phyloP scores from a whole-genome alignment of 2,329 filamentous ascomycete species.

The Curvularia verruculosa region DNA sequence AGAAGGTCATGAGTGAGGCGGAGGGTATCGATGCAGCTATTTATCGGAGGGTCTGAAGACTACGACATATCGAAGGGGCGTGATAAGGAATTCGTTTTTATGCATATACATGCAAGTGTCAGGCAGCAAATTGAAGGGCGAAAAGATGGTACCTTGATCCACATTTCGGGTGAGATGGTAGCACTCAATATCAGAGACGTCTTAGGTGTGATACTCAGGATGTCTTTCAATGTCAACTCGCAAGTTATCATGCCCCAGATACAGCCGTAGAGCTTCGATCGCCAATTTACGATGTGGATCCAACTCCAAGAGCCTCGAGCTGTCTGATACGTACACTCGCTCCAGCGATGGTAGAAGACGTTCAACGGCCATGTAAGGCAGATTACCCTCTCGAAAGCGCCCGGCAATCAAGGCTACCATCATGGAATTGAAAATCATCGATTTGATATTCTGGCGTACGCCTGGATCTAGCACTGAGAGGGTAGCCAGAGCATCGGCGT shows the following conservation, averaged over 20 bases:
- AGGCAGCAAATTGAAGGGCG: neutral
- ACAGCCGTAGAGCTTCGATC: conserved; percentile 5
- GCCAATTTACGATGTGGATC: conserved; percentile 5
- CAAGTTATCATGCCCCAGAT: conserved; percentile 2
- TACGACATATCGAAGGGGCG: neutral
- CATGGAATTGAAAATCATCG: conserved; percentile 2
- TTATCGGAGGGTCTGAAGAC: conserved; percentile 24
- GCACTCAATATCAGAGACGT: no score
- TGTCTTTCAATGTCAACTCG: neutral
- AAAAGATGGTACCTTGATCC: neutral
- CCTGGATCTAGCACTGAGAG: conserved; percentile 7
- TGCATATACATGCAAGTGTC: neutral
- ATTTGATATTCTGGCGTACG: conserved; percentile 3
- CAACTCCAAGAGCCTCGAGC: conserved; percentile 3
- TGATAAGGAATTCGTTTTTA: neutral
- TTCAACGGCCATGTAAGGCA: neutral
- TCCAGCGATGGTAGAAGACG: conserved; percentile 9
- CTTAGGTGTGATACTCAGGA: no score
- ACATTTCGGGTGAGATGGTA: no score
- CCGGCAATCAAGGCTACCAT: conserved; percentile 2
- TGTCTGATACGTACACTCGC: conserved; percentile 3
- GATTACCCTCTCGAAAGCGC: neutral
- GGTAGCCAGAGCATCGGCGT: conserved; percentile 9
- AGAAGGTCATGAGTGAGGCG: conserved; percentile 30
- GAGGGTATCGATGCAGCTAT: conserved; percentile 39